Percentiles rank a stretch among this genome's conserved stretches.
phyloP scores from a whole-genome alignment of 2,329 filamentous ascomycete species.

The Truncatella angustata region DNA sequence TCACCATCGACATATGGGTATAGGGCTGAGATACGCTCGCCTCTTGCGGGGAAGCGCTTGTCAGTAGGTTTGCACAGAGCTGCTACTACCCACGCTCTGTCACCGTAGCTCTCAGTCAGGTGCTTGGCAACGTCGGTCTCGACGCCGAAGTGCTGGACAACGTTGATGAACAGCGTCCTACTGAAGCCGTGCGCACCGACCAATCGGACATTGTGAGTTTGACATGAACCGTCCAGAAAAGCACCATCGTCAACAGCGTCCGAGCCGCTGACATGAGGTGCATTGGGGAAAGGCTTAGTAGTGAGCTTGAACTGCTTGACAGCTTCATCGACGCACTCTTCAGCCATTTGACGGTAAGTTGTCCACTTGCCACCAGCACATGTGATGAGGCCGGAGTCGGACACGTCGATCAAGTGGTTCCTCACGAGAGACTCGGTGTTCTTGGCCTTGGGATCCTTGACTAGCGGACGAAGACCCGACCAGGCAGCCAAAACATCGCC shows the following conservation, averaged over 20 bases:
- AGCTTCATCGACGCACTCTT: slow-evolving; percentile 82
- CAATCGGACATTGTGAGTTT: slow-evolving; percentile 79
- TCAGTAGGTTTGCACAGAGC: slow-evolving; percentile 75
- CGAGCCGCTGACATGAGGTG: slow-evolving; percentile 68
- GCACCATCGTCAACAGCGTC: slow-evolving; percentile 70
- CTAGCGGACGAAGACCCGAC: slow-evolving; percentile 83
- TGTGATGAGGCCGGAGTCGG: slow-evolving; percentile 76
- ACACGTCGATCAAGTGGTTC: slow-evolving; percentile 80
- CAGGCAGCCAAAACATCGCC: slow-evolving; percentile 88
- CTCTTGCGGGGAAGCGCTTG: slow-evolving; percentile 77
- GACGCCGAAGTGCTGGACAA: slow-evolving; percentile 89
- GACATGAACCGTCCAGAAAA: slow-evolving; percentile 64
- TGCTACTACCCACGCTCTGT: slow-evolving; percentile 88
- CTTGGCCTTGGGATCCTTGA: slow-evolving; percentile 80
- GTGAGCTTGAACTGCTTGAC: slow-evolving; percentile 66
- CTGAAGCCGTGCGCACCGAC: slow-evolving; percentile 85
- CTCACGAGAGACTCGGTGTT: slow-evolving; percentile 86
- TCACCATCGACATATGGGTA: slow-evolving; percentile 94
- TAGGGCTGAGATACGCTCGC: slow-evolving; percentile 73
- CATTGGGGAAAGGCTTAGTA: slow-evolving; percentile 54
- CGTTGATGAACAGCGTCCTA: slow-evolving; percentile 87
- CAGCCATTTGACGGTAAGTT: slow-evolving; percentile 89
- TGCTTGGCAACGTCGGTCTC: slow-evolving; percentile 93
- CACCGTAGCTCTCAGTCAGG: slow-evolving; percentile 82
- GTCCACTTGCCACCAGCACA: slow-evolving; percentile 92